Base-by-base conservation (phyloP, 2,329 filamentous ascomycete genomes). In the Cadophora luteo-olivacea region DNA sequence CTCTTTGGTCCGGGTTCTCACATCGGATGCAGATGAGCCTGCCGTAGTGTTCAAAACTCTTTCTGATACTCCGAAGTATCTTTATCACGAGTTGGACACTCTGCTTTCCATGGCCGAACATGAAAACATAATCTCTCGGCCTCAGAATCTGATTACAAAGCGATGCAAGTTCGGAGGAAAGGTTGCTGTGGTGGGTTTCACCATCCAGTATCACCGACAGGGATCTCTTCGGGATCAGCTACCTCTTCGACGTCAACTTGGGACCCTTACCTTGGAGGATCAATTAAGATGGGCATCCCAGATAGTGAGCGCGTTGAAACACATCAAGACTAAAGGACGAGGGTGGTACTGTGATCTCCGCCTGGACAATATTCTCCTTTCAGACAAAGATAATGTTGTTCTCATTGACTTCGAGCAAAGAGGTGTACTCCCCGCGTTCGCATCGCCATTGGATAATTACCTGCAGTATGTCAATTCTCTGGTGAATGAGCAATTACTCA, bases 391-490 rank as follows among this genome's bases (percentile, higher is more conserved):
- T 61, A 25, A 60, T 24, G 24, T 58, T 19, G 32, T 66, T 3
- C 3, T 66, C 7, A 66, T 66, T 14, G 64, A 66, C 52, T 66
- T 66, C 29, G 64, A 66, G 48, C 29, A 51, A n/a, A 45, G 64
- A 38, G 45, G 41, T 19, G 64, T 57, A 32, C 25, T 32, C 14
- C 25, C 55, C 12, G 49, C 32, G 2, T 36, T 61, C 19, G 33
- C 24, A 24, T 33, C 64, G 14, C 64, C 64, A 7, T 45, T 61
- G 33, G 49, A 61, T 8, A 61, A 48, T n/a, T 62, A 51, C 32
- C 32, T 61, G 5, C 54, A 66, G 45, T 54, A 66, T 16, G 38
- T 66, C 49, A n/a, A 25, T 58, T 12, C 45, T 16, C n/a, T 61
- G 14, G 16, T 22, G 1, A 36, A 33, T 16, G 41, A 38, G 6